Conservation (phyloP, 2,329 filamentous ascomycete genomes). For the Didymella lethalis region DNA sequence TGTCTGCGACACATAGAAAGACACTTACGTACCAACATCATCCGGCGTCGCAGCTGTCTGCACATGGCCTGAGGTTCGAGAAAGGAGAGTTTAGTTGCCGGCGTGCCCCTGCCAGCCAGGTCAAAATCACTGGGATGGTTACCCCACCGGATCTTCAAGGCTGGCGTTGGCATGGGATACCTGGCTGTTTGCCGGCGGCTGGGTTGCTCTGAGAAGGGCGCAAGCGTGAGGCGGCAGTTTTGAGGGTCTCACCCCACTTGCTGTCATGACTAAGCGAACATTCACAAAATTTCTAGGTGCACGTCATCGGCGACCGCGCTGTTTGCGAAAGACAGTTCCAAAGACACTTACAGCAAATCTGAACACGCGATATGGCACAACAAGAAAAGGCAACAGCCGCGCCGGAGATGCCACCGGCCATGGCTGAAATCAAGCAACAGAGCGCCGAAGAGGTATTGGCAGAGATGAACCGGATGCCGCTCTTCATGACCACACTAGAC, state of each 20-base stretch:
- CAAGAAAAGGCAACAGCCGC: conserved; percentile 20
- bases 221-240: conserved; percentile 6
- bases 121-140: background rate
- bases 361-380: conserved; percentile 29
- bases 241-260: conserved; percentile 23
- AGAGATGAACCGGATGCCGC: conserved; percentile 74
- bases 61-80: conserved; percentile 1
- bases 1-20: background rate
- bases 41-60: conserved; percentile 1
- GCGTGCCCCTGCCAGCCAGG: background rate
- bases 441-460: conserved; percentile 67
- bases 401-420: conserved; percentile 62
- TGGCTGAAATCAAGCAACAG: conserved; percentile 65
- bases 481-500: conserved; percentile 95
- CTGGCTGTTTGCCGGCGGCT: conserved; percentile 10
- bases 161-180: conserved; percentile 13
- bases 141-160: conserved; percentile 18
- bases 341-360: background rate
- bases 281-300: conserved; percentile 29
- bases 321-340: background rate
- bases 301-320: conserved; percentile 6
- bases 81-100: conserved; percentile 6
- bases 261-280: conserved; percentile 33
- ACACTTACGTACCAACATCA: background rate
- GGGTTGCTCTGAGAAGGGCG: background rate